Percentiles rank a stretch among this genome's conserved stretches.
These are phyloP conservation scores for Calonectria hongkongensis DNA, from an alignment of 2,329 filamentous ascomycete species.

Conservation along the genomic window DNA sequence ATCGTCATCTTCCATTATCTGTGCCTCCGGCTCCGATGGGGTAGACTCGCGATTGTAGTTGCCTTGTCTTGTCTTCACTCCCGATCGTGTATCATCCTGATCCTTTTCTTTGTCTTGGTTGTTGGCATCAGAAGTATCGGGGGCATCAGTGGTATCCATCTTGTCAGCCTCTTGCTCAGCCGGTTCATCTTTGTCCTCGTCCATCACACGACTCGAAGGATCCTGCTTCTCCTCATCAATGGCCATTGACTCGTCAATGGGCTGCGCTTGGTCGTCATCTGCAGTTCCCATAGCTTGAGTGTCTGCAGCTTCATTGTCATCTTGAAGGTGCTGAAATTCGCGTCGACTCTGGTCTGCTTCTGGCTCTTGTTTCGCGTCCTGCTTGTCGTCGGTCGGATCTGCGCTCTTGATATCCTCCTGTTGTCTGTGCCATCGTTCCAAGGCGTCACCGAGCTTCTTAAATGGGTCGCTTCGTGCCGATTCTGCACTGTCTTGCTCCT, in stretches of 20 bases:
- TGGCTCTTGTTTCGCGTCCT: slow-evolving; percentile 67
- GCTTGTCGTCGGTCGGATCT: slow-evolving; percentile 63
- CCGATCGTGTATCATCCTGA: slow-evolving; percentile 74
- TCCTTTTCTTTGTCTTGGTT: slow-evolving; percentile 66
- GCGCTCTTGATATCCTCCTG: slow-evolving; percentile 85
- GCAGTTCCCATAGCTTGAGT: slow-evolving; percentile 94
- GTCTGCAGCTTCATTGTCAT: slow-evolving; percentile 88
- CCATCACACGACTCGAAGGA: slow-evolving; percentile 67
- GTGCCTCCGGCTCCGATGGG: slow-evolving; percentile 64
- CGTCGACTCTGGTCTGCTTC: slow-evolving; percentile 77
- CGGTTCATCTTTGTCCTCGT: slow-evolving; percentile 71
- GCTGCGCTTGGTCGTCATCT: slow-evolving; percentile 88
- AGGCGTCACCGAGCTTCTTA: slow-evolving; percentile 93
- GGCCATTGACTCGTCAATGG: slow-evolving; percentile 91
- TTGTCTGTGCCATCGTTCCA: slow-evolving; percentile 94
- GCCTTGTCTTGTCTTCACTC: slow-evolving; percentile 76
- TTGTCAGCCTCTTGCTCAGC: slow-evolving; percentile 67
- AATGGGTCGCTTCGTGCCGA: slow-evolving; percentile 80
- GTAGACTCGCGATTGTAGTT: slow-evolving; percentile 73
- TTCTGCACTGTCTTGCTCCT: slow-evolving; percentile 66
- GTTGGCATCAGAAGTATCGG: slow-evolving; percentile 63
- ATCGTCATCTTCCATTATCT: slow-evolving; percentile 68
- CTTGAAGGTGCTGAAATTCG: slow-evolving; percentile 95
- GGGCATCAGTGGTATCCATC: slow-evolving; percentile 63
- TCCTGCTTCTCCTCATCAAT: slow-evolving; percentile 82